phyloP scores from a whole-genome alignment of 371 early-diverging fungal species.

The Mucor lusitanicus region DNA sequence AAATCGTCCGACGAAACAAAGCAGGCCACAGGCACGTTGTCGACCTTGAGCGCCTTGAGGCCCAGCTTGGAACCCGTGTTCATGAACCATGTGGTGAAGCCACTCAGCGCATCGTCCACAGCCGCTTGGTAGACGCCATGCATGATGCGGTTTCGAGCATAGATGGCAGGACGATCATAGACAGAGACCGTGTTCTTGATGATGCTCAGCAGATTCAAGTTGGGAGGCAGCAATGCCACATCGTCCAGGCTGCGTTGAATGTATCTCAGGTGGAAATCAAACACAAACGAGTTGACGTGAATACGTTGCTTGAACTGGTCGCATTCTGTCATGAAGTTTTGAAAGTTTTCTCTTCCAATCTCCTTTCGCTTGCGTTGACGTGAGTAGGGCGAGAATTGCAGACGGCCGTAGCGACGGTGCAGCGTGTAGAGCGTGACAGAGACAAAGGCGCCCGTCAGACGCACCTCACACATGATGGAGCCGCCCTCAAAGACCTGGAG shows the following conservation, averaged over 20 bases:
- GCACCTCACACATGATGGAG: constrained; percentile 74
- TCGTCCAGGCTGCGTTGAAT: constrained; percentile 62
- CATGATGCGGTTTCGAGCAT: constrained; percentile 65
- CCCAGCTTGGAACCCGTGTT: constrained; percentile 69
- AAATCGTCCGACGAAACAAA: constrained; percentile 39
- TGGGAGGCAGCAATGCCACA: constrained; percentile 34
- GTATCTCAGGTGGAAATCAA: constrained; percentile 78
- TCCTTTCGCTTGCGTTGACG: constrained; percentile 46
- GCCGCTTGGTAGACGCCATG: constrained; percentile 47
- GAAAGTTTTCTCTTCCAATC: constrained; percentile 54
- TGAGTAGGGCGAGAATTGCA: constrained; percentile 48
- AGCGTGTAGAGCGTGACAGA: constrained; percentile 77
- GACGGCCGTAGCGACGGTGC: constrained; percentile 64
- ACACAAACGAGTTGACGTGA: constrained; percentile 82
- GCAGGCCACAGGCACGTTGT: constrained; percentile 31
- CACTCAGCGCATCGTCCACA: constrained; percentile 35
- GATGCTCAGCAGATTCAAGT: constrained; percentile 63
- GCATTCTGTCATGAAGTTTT: constrained; percentile 70
- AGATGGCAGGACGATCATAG: constrained; percentile 64
- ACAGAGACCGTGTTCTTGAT: constrained; percentile 60
- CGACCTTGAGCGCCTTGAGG: constrained; percentile 34
- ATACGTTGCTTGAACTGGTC: constrained; percentile 65
- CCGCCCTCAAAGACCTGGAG: constrained; percentile 68
- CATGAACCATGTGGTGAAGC: constrained; percentile 67
- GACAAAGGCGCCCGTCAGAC: constrained; percentile 70